Conservation (phyloP, 1,284 basidiomycete genomes). For the Cystobasidium sp. region DNA sequence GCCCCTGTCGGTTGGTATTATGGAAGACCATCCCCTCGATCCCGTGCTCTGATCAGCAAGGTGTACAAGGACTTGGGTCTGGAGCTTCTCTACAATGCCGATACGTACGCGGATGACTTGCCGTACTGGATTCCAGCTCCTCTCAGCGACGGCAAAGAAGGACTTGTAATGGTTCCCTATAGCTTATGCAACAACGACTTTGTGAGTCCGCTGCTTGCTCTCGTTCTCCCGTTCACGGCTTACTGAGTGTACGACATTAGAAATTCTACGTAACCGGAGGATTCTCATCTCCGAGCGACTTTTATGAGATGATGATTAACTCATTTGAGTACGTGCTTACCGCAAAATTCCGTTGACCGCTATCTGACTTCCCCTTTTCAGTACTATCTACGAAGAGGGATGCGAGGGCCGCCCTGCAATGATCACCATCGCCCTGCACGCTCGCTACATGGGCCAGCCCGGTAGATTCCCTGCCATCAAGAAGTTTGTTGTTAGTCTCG, state of each 20-base stretch:
- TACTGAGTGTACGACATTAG: background rate
- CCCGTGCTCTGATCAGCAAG: slow-evolving; percentile 56
- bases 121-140: slow-evolving; percentile 3
- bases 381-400: slow-evolving; percentile 54
- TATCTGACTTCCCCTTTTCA: slow-evolving; percentile 44
- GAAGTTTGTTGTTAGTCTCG: slow-evolving; percentile 57
- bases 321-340: slow-evolving; percentile 49
- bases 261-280: background rate
- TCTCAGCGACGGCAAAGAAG: background rate
- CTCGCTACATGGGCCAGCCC: slow-evolving; percentile 58
- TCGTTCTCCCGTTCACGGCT: background rate
- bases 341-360: too few species aligned
- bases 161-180: slow-evolving; percentile 13
- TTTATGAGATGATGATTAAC: slow-evolving; percentile 58
- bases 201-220: background rate
- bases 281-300: slow-evolving; percentile 62
- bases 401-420: slow-evolving; percentile 48
- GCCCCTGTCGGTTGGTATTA: slow-evolving; percentile 52
- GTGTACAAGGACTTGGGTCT: background rate
- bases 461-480: slow-evolving; percentile 56
- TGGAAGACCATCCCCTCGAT: slow-evolving; percentile 10
- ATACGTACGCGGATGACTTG: slow-evolving; percentile 17
- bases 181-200: slow-evolving; percentile 13
- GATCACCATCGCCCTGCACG: slow-evolving; percentile 59
- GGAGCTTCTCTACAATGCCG: slow-evolving; percentile 8